Conservation (phyloP, 2,329 filamentous ascomycete species). For the Dactylonectria macrodidyma region DNA sequence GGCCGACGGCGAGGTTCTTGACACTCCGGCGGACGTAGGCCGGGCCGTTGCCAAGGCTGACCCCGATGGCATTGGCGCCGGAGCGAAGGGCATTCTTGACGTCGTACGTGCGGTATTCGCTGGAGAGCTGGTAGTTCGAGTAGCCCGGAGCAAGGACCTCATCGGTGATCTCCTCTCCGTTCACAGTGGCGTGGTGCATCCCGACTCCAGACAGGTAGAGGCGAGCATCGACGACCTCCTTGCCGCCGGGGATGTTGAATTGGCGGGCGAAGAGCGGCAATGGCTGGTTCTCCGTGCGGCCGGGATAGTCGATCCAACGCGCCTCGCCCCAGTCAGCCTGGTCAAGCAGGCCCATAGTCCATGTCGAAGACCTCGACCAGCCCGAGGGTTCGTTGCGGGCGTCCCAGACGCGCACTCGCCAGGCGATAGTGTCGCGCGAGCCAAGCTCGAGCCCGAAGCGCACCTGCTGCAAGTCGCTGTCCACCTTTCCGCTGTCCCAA, state of each 20-base stretch:
- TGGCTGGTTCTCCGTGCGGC: neutral
- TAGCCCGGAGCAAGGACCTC: neutral
- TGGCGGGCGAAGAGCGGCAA: neutral
- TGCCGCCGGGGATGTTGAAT: neutral
- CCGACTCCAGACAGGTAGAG: neutral
- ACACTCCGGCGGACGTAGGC: neutral
- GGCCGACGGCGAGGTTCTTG: neutral
- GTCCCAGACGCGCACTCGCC: neutral
- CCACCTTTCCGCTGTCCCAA: neutral
- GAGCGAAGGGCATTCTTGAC: neutral
- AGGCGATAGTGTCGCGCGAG: neutral
- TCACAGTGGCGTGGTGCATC: neutral
- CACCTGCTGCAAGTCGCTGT: neutral
- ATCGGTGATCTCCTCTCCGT: neutral
- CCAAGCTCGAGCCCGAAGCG: neutral
- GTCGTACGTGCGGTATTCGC: neutral
- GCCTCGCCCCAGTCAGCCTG: neutral
- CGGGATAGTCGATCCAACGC: neutral
- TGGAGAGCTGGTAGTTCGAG: neutral
- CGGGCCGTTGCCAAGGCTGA: neutral
- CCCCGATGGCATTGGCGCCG: neutral
- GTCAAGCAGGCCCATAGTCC: neutral
- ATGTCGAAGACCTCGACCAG: neutral
- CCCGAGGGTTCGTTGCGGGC: neutral
- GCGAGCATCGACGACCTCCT: neutral